A percentile compares a stretch with the other conserved stretches of the same genome.
phyloP scores from a whole-genome alignment of 306 rosid genomes.

The Fagus sylvatica region DNA sequence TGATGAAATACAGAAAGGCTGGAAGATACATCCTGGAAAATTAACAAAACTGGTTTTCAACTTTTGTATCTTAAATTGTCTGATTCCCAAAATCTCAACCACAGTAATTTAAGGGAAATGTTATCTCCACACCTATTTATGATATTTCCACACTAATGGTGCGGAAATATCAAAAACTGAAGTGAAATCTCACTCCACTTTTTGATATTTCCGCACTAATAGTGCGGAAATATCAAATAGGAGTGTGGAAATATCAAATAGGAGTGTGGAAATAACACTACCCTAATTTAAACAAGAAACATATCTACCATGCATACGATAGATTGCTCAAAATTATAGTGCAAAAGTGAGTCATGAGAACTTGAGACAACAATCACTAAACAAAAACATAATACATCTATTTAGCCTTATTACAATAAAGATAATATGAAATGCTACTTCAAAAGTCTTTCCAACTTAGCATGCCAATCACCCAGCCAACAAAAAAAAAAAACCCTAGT shows the following conservation, averaged over 20 bases:
- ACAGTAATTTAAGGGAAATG: too few relatives aligned
- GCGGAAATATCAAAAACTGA: too few relatives aligned
- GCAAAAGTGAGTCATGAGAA: slow-evolving; percentile 9
- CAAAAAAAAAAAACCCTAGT: too few relatives aligned
- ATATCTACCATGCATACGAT: background rate
- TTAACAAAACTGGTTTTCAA: slow-evolving; percentile 31
- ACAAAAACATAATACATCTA: slow-evolving; percentile 22
- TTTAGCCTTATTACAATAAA: slow-evolving; percentile 10
- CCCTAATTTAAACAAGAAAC: slow-evolving; percentile 17
- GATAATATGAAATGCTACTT: slow-evolving; percentile 13
- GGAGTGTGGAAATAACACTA: too few relatives aligned
- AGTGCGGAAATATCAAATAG: too few relatives aligned
- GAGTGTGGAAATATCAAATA: too few relatives aligned
- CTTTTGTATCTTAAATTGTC: slow-evolving; percentile 17
- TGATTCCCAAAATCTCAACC: slow-evolving; percentile 9
- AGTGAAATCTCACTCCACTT: too few relatives aligned
- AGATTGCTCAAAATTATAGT: background rate
- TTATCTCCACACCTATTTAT: too few relatives aligned
- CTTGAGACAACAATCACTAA: slow-evolving; percentile 11
- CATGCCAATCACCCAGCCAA: slow-evolving; percentile 1
- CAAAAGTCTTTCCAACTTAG: slow-evolving; percentile 24
- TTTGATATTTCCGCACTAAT: too few relatives aligned
- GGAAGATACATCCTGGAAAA: slow-evolving; percentile 62
- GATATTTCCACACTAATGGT: too few relatives aligned
- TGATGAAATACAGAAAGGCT: slow-evolving; percentile 71